phyloP scores from a whole-genome alignment of 371 early-diverging fungal genomes.

The Mortierella sp. region DNA sequence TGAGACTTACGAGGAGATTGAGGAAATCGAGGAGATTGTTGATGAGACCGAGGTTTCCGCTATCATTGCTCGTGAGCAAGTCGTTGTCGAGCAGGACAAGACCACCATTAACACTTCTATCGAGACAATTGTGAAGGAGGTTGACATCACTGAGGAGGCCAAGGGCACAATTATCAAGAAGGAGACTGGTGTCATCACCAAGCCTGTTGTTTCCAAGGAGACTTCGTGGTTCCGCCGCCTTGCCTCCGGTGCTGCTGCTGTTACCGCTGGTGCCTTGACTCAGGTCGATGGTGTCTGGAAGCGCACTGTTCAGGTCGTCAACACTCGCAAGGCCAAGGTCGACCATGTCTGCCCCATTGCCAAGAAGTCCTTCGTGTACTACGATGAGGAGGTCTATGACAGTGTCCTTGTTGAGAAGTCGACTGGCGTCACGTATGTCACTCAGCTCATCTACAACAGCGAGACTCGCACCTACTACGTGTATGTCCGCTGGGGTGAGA shows the following conservation, averaged over 20 bases:
- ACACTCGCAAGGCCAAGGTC: constrained; percentile 15
- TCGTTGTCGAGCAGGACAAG: constrained; percentile 7
- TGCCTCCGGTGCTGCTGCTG: constrained; percentile 20
- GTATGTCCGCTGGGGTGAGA: constrained; percentile 14
- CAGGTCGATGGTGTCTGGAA: constrained; percentile 27
- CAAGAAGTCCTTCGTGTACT: constrained; percentile 14
- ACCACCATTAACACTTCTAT: not conserved
- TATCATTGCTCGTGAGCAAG: not conserved
- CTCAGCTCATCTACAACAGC: constrained; percentile 7
- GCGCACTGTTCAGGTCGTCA: constrained; percentile 9
- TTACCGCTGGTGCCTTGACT: constrained; percentile 11
- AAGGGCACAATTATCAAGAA: not conserved
- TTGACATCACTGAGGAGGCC: not conserved
- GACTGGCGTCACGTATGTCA: constrained; percentile 12
- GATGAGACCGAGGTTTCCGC: not conserved
- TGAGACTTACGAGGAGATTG: constrained; percentile 11
- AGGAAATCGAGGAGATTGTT: constrained; percentile 16
- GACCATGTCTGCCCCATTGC: constrained; percentile 4
- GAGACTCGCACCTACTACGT: constrained; percentile 11
- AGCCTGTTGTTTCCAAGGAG: constrained; percentile 31
- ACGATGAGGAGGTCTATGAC: constrained; percentile 13
- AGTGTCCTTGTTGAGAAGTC: constrained; percentile 5
- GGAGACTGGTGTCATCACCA: constrained; percentile 5
- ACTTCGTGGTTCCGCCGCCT: constrained; percentile 33
- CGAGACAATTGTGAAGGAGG: constrained; percentile 6